phyloP scores from a whole-genome alignment of 2,329 filamentous ascomycete species.

The Pseudogymnoascus sp. region DNA sequence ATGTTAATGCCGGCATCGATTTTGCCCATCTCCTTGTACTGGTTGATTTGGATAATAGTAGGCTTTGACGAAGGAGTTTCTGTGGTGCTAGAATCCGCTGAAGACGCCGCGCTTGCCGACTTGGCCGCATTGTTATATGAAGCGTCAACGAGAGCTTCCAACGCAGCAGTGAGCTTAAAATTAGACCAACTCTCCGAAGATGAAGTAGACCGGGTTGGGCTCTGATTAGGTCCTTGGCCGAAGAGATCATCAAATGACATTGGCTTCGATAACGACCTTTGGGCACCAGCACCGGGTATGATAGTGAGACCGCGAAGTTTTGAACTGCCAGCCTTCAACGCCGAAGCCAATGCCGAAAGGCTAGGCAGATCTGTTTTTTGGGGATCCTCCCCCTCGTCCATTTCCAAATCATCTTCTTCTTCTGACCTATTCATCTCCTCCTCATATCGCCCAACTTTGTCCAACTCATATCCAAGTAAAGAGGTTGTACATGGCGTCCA shows the following conservation, averaged over 20 bases:
- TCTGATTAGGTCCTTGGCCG: background rate
- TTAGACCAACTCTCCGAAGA: constrained; percentile 47
- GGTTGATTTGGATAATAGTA: constrained; percentile 69
- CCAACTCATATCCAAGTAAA: constrained; percentile 47
- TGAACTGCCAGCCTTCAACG: background rate
- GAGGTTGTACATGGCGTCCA: constrained; percentile 40
- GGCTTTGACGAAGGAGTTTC: constrained; percentile 17
- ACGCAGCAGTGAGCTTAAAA: constrained; percentile 48
- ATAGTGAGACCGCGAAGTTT: background rate
- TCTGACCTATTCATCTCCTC: constrained; percentile 41
- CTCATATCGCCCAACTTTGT: constrained; percentile 45
- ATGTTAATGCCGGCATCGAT: constrained; percentile 62
- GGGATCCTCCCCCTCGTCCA: constrained; percentile 31
- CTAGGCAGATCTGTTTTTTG: background rate
- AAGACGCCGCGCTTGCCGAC: constrained; percentile 19
- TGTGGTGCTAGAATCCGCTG: constrained; percentile 20
- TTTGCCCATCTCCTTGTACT: constrained; percentile 69
- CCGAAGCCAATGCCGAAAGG: background rate
- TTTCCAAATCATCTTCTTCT: constrained; percentile 34
- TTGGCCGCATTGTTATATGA: constrained; percentile 30
- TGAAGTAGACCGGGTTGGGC: background rate
- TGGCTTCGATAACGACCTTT: background rate
- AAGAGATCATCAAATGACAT: constrained; percentile 10
- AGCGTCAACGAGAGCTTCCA: constrained; percentile 45
- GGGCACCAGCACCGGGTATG: background rate